phyloP scores from a whole-genome alignment of 1,284 basidiomycete genomes.

The Jaminaea rosea region DNA sequence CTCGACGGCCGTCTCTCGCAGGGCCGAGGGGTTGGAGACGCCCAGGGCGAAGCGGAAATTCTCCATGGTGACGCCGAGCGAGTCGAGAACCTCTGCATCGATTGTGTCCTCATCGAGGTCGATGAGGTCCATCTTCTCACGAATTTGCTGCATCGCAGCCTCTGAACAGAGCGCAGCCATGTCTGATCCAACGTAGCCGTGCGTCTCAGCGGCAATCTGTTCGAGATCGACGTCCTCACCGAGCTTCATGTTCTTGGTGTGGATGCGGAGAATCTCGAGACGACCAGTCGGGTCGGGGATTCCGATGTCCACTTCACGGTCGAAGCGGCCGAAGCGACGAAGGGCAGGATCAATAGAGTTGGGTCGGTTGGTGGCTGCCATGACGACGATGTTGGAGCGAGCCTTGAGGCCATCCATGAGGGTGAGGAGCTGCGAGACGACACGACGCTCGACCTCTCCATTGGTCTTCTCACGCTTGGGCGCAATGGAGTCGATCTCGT shows the following conservation, averaged over 20 bases:
- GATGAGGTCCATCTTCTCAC: conserved; percentile 95
- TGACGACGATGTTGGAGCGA: conserved; percentile 96
- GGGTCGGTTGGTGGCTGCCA: conserved; percentile 97
- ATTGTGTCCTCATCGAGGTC: conserved; percentile 74
- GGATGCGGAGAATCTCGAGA: conserved; percentile 94
- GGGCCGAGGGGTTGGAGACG: conserved; percentile 87
- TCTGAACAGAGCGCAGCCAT: conserved; percentile 91
- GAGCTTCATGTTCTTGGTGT: conserved; percentile 99
- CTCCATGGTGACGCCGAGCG: conserved; percentile 92
- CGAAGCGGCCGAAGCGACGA: conserved; percentile 95
- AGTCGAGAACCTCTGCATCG: conserved; percentile 91
- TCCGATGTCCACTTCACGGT: conserved; percentile 97
- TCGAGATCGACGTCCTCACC: conserved; percentile 96
- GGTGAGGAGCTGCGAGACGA: conserved; percentile 93
- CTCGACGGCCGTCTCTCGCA: conserved; percentile 92
- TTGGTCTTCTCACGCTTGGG: conserved; percentile 99
- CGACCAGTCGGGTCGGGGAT: conserved; percentile 98
- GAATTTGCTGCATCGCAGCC: conserved; percentile 96
- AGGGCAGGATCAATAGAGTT: conserved; percentile 99
- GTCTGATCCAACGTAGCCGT: conserved; percentile 98
- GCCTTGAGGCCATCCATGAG: conserved; percentile 99
- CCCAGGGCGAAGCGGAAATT: conserved; percentile 96
- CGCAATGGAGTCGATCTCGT: conserved; percentile 97
- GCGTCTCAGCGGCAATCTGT: conserved; percentile 92
- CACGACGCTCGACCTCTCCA: conserved; percentile 97